These are phyloP conservation scores for Lactifluus subvellereus DNA, from an alignment of 768 basidiomycete species.

Conservation along the genomic window DNA sequence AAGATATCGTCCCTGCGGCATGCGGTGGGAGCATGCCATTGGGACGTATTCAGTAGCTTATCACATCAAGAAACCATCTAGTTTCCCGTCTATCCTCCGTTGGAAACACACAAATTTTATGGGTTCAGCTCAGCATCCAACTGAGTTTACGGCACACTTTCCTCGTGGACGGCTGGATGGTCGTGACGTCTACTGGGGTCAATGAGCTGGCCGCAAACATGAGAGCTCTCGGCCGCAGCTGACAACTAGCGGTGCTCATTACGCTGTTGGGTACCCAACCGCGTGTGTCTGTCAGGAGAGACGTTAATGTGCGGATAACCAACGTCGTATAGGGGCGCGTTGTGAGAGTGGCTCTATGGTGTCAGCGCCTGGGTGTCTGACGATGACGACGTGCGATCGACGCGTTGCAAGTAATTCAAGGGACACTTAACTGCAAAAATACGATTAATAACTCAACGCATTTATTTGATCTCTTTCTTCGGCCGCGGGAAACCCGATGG, in stretches of 20 bases:
- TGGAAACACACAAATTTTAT: not conserved
- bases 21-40: not conserved
- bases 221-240: not conserved
- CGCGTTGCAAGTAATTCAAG: not conserved
- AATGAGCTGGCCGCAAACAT: not conserved
- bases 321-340: not conserved
- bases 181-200: not conserved
- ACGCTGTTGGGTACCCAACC: not conserved
- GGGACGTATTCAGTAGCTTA: conserved; percentile 10
- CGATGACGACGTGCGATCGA: conserved; percentile 13
- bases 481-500: not conserved
- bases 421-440: not conserved
- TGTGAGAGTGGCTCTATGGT: not conserved
- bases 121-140: not conserved
- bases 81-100: not conserved
- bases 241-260: not conserved
- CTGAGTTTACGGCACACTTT: not conserved
- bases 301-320: not conserved
- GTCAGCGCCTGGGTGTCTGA: not conserved
- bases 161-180: not conserved
- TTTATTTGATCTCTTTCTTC: not conserved
- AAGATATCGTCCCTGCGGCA: conserved; percentile 4
- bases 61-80: not conserved
- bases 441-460: not conserved
- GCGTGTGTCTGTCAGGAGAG: not conserved